A percentile compares a stretch with the other conserved stretches of the same genome.
Evolutionary conservation across 331 rosid species (phyloP).

Genomic region (Malus hybrid): DNA sequence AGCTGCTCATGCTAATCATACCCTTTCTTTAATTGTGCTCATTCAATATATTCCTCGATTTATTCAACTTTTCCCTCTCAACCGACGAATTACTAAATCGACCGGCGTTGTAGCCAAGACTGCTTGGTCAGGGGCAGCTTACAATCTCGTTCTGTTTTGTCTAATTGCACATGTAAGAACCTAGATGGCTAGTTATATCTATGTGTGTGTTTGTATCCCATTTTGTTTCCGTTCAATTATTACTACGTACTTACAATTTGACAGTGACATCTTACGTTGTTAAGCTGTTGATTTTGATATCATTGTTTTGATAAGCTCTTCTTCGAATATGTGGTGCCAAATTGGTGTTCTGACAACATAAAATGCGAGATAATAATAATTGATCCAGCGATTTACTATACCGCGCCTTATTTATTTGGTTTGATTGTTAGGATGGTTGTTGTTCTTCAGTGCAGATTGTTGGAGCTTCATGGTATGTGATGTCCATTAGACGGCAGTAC

Average conservation of each 20-base stretch:
- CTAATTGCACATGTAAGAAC: slow-evolving; percentile 68
- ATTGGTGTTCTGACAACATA: neutral
- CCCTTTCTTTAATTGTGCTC: slow-evolving; percentile 68
- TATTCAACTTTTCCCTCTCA: slow-evolving; percentile 68
- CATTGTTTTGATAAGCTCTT: neutral
- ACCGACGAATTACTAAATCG: slow-evolving; percentile 52
- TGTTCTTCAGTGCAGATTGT: slow-evolving; percentile 55
- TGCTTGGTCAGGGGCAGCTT: slow-evolving; percentile 74
- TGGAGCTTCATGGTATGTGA: slow-evolving; percentile 78
- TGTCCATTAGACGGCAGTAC: slow-evolving; percentile 63
- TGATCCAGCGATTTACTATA: too few species aligned
- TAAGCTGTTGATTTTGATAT: neutral
- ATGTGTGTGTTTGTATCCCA: too few species aligned
- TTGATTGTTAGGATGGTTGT: neutral
- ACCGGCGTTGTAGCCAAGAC: slow-evolving; percentile 75
- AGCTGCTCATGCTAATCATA: slow-evolving; percentile 62
- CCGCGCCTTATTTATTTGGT: neutral
- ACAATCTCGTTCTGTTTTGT: slow-evolving; percentile 69
- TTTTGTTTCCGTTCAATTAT: too few species aligned
- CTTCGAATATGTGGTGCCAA: neutral
- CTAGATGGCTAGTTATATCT: neutral
- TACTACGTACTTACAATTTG: too few species aligned
- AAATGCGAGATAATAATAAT: neutral
- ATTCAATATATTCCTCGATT: slow-evolving; percentile 68
- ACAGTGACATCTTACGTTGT: neutral